Evolutionary conservation across 1,284 basidiomycete genomes (phyloP), one percentile per base, ranked within the genome.

Genomic region (Marasmius sp.): DNA sequence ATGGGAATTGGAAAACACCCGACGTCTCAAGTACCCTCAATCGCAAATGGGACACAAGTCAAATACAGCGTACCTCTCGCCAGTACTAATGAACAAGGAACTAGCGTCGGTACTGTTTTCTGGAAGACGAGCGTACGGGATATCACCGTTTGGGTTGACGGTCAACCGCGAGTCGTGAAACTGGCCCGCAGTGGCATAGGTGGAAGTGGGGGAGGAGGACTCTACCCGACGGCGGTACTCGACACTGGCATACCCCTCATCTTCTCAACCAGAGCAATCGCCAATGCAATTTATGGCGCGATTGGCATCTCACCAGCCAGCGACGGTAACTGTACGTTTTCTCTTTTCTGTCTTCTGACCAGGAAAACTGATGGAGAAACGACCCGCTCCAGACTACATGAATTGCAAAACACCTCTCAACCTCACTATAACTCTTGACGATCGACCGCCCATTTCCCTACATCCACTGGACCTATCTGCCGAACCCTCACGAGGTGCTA

Each of bases 281-380:
- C 90, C 14, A 87, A 92, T 67, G 88, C 79, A 6, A 88, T 92
- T n/a, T 92, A 91, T 64, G 89, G 89, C n/a, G 87, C 89, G 4
- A 72, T 89, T 56, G 87, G 85, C 2, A 75, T 91, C 18, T 68
- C 72, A 7, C 88, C 89, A 1, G 82, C 77, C 0, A 66, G 71
- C 1, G 87, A 91, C 66, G 87, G 88, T 14, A 79, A 83, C 49
- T 92, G 90, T 91, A 65, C 60, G 86, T 75, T 12, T 50, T 48
- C 53, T 14, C 20, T n/a, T 47, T 39, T 41, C 51, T 8, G 14
- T 47, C 16, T 37, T 5, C 33, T 51, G 22, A 38, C 33, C 33
- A 3, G 18, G 27, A 20, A 12, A 43, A 48, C 38, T 52, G 39
- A 51, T 37, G 38, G 61, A 48, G 53, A 43, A 48, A 50, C 53